Base-by-base conservation (phyloP, 163 green algal species). In the Scenedesmus sp. region DNA sequence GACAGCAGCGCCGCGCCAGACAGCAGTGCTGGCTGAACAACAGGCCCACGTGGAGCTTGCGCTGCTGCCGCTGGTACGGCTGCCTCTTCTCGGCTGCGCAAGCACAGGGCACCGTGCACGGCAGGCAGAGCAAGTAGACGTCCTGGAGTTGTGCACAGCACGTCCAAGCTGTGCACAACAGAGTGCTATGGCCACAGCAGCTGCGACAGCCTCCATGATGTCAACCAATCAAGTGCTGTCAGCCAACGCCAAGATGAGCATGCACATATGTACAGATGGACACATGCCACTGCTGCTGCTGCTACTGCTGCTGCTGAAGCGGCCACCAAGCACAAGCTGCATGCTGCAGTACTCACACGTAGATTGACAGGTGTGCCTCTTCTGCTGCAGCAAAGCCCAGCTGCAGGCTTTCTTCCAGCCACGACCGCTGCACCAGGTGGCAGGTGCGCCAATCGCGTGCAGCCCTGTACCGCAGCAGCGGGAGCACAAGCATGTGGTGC, bases 321-420 rank as follows among this genome's bases (percentile, higher is more conserved):
- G n/a, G n/a, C n/a, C n/a, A 43, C 30, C 51, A 70, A 33, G 1
- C 59, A 70, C 3, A 16, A n/a, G 61, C 9, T 16, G 30, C 3
- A 30, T 76, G 3, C 61, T 76, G 35, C 51, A 24, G 18, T 30
- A 61, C 68, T 72, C 33, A 83, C 85, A 35, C 85, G 6, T 40
- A 18, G 6, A 30, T 76, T 30, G 40, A 30, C 65, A 76, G 65
- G 81, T 79, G 78, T 7, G 37, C 26, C 18, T 84, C 81, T 72
- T 92, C 88, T 80, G 81, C 26, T 46, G 81, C 88, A 12, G 81
- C 68, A 44, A 70, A 84, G 43, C 88, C 88, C 40, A 85, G 88
- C 33, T 86, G 37, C 30, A 84, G 4, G 61, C 81, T 92, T 3
- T 33, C 81, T 20, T 61, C 15, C 13, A 92, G 16, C 88, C 88